Base-by-base conservation (phyloP, 768 basidiomycete genomes). In the Trametes villosa region DNA sequence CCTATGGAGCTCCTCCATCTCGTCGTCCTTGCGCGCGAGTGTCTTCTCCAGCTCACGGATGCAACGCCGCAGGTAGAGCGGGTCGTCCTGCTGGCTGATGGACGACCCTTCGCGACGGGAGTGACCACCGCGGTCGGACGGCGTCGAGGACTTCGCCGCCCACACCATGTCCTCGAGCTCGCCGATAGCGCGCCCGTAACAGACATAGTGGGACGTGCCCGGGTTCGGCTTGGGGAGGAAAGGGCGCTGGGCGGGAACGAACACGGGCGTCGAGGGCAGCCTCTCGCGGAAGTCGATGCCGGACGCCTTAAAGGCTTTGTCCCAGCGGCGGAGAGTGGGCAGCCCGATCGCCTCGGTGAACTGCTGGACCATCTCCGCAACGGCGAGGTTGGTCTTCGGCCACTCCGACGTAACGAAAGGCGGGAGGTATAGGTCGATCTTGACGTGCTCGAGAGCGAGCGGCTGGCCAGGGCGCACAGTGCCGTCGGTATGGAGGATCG, bases 401-500 rank as follows among this genome's bases (percentile, higher is more conserved):
- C 18, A 2, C 40, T 58, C 57, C 18, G 3, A 2, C 5, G 42
- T 8, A 3, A 50, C 9, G 17, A 26, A 17, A 7, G 57, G 57
- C 11, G 38, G 31, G 40, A 50, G 3, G 48, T 58, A 50, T 4
- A 30, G 27, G 3, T 41, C 34, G 1, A 40, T n/a, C 47, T 51
- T 40, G 6, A 58, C 15, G 29, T 38, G 18, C 34, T 18, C 15
- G 18, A 44, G 24, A 9, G 22, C 29, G 36, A 58, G 2, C 1
- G 40, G 29, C 27, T 24, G 12, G 48, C 40, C 40, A 2, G 57
- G 57, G 7, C 26, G 29, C 18, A 40, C 38, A 22, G 36, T 41
- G 31, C 48, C 48, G 18, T 51, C 48, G 12, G 29, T 24, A 24
- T 58, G 57, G 8, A 58, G 7, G 26, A 51, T 44, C 17, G 51